phyloP scores from a whole-genome alignment of 2,329 filamentous ascomycete species.

The Penicillium fuscoglaucum region DNA sequence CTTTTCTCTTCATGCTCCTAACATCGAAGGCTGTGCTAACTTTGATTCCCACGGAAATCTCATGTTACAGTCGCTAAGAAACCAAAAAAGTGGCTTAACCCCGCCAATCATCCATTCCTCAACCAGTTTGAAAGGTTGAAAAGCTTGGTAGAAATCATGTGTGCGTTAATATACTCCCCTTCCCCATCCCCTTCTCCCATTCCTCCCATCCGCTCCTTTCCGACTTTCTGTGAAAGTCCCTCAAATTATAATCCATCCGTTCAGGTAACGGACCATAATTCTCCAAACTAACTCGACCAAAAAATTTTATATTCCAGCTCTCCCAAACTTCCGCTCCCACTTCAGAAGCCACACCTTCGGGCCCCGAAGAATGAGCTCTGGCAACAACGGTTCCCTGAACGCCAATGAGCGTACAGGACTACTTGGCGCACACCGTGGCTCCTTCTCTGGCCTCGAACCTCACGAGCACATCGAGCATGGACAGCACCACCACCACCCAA shows the following conservation, averaged over 20 bases:
- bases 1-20: background rate
- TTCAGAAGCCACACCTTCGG: conserved; percentile 36
- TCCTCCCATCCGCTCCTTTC: conserved; percentile 2
- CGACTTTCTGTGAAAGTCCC: conserved; percentile 4
- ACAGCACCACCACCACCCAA: conserved; percentile 31
- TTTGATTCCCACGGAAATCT: background rate
- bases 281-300: background rate
- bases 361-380: conserved; percentile 33
- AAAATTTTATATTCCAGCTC: conserved; percentile 18
- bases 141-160: conserved; percentile 24
- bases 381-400: conserved; percentile 33
- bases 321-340: conserved; percentile 29
- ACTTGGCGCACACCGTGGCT: conserved; percentile 25
- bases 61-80: background rate
- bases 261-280: background rate
- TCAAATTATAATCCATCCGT: background rate
- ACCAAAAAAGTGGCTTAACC: conserved; percentile 21
- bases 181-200: background rate
- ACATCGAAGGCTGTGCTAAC: conserved; percentile 10
- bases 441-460: conserved; percentile 20
- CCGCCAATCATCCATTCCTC: conserved; percentile 6
- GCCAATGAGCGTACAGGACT: conserved; percentile 39
- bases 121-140: conserved; percentile 16
- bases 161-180: conserved; percentile 13
- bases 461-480: conserved; percentile 20